A percentile compares a stretch with the other conserved stretches of the same genome.
Conservation (phyloP, 768 basidiomycete genomes). For the Rossbeevera mucosa region DNA sequence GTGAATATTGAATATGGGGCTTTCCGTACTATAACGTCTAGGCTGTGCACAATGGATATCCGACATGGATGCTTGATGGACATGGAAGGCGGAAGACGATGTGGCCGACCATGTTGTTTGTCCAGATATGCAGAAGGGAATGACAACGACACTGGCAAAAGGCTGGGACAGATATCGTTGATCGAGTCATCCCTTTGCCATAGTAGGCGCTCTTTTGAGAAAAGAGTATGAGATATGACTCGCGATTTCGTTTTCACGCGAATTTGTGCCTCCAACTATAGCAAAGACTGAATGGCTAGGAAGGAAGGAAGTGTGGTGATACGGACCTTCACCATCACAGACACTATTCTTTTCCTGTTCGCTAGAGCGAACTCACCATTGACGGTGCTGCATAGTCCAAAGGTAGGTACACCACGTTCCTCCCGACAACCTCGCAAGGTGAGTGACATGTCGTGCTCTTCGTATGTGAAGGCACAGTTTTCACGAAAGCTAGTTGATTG, state of each 20-base stretch:
- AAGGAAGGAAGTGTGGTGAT: neutral
- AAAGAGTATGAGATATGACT: conserved; percentile 10
- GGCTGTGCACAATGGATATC: conserved; percentile 22
- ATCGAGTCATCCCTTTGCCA: conserved; percentile 18
- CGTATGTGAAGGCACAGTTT: conserved; percentile 28
- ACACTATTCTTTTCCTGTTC: conserved; percentile 24
- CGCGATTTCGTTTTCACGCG: conserved; percentile 13
- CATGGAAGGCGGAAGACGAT: conserved; percentile 31
- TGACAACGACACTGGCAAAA: conserved; percentile 27
- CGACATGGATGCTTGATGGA: conserved; percentile 22
- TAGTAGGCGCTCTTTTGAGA: conserved; percentile 22
- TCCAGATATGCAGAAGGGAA: conserved; percentile 29
- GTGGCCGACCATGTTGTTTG: conserved; percentile 12
- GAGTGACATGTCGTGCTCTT: conserved; percentile 29
- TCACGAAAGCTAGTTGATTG: conserved; percentile 7
- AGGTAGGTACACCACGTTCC: conserved; percentile 26
- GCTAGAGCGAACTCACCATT: conserved; percentile 27
- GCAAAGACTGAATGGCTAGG: neutral
- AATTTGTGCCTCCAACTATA: conserved; percentile 25
- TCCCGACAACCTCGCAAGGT: conserved; percentile 30
- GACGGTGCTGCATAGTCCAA: conserved; percentile 29
- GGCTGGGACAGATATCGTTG: conserved; percentile 21
- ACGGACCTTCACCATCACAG: conserved; percentile 28
- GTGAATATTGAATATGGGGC: conserved; percentile 16
- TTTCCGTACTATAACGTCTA: conserved; percentile 25